A percentile compares a stretch with the other conserved stretches of the same genome.
Conservation (phyloP, 768 basidiomycete genomes). For the Rhizopogon vesiculosus region DNA sequence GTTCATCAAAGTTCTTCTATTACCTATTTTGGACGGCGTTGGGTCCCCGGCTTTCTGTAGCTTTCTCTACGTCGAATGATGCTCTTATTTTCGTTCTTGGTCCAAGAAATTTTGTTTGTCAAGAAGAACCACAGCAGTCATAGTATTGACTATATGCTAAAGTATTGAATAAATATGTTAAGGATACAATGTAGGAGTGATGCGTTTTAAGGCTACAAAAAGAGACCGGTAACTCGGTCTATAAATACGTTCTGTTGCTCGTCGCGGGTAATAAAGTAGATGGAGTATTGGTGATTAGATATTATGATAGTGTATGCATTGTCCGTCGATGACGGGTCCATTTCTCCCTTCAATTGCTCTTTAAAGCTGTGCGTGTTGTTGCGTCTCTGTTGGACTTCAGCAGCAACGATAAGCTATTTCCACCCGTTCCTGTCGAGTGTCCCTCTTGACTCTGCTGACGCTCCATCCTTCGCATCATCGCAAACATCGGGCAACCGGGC, state of each 20-base stretch:
- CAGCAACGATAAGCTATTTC: conserved; percentile 75
- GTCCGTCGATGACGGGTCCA: not conserved
- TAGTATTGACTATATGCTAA: not conserved
- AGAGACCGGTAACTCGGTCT: conserved; percentile 4
- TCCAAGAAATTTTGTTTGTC: not conserved
- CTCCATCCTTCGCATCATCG: conserved; percentile 48
- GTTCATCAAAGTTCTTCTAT: too few species aligned
- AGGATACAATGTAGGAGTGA: conserved; percentile 11
- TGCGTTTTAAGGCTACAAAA: conserved; percentile 20
- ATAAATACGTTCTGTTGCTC: conserved; percentile 18
- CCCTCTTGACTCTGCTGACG: conserved; percentile 38
- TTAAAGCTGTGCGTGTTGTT: conserved; percentile 61
- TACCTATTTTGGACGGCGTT: not conserved
- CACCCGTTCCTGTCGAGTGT: conserved; percentile 81
- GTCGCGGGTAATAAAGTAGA: conserved; percentile 6
- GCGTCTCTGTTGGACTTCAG: conserved; percentile 90
- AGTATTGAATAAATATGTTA: not conserved
- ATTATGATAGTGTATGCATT: not conserved
- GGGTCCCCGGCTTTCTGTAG: not conserved
- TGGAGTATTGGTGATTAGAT: conserved; percentile 8
- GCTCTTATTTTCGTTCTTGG: not conserved
- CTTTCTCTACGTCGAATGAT: too few species aligned
- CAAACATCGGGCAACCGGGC: conserved; percentile 47
- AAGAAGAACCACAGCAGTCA: not conserved
- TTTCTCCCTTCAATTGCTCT: conserved; percentile 21